phyloP scores from a whole-genome alignment of 352 stramenopile genomes.

The Globisporangium cystogenes region DNA sequence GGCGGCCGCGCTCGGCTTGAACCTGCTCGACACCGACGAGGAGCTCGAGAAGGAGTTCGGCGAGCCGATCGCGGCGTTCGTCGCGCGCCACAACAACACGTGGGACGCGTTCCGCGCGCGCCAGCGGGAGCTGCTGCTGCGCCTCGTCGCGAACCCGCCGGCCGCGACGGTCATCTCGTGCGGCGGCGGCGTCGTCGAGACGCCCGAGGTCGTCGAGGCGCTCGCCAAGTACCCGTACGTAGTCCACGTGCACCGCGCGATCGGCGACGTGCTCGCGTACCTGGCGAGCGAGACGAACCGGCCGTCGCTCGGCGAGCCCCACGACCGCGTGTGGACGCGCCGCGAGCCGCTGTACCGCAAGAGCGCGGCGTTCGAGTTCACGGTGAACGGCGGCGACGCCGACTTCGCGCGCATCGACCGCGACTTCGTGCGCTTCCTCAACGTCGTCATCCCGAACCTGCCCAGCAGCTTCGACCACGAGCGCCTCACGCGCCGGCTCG shows the following conservation, averaged over 20 bases:
- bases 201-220: conserved; percentile 46
- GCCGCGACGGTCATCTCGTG: conserved; percentile 74
- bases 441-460: conserved; percentile 43
- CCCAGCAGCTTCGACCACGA: conserved; percentile 44
- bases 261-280: conserved; percentile 67
- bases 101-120: conserved; percentile 77
- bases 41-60: conserved; percentile 64
- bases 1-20: conserved; percentile 36
- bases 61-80: conserved; percentile 59
- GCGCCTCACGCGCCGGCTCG: conserved; percentile 24
- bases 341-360: conserved; percentile 51
- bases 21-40: conserved; percentile 75
- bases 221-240: conserved; percentile 65
- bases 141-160: conserved; percentile 52
- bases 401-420: conserved; percentile 53
- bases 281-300: conserved; percentile 43
- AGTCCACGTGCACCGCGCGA: conserved; percentile 58
- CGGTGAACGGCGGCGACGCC: conserved; percentile 45
- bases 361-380: conserved; percentile 53
- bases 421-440: conserved; percentile 71
- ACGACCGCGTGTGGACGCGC: conserved; percentile 52
- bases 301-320: conserved; percentile 54
- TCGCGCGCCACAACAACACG: conserved; percentile 48
- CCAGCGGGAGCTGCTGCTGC: conserved; percentile 53
- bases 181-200: conserved; percentile 82